These are phyloP conservation scores for Cadophora sp. DNA, from an alignment of 2,329 filamentous ascomycete species.

Conservation along the genomic window DNA sequence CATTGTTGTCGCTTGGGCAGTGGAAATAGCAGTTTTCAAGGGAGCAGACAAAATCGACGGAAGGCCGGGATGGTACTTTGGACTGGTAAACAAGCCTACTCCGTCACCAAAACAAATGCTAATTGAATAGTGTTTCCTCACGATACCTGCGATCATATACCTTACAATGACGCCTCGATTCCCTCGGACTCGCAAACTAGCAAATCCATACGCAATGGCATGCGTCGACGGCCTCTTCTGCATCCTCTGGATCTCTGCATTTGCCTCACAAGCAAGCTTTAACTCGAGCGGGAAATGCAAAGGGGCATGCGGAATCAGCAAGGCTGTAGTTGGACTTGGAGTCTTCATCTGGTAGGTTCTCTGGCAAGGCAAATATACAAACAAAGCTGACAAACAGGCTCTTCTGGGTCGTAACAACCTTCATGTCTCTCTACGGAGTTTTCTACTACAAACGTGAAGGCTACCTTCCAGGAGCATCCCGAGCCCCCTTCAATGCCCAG, in stretches of 20 bases:
- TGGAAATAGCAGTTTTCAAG: constrained; percentile 66
- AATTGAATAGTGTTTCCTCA: constrained; percentile 64
- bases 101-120: constrained; percentile 4
- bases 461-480: constrained; percentile 58
- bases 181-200: constrained; percentile 64
- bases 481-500: constrained; percentile 44
- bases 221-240: constrained; percentile 62
- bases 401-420: constrained; percentile 59
- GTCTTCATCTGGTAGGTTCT: constrained; percentile 65
- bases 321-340: constrained; percentile 66
- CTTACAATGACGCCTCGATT: constrained; percentile 70
- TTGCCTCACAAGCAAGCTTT: constrained; percentile 69
- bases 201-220: constrained; percentile 67
- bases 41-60: constrained; percentile 58
- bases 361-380: constrained; percentile 11
- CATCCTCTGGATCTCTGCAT: constrained; percentile 71
- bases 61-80: constrained; percentile 69
- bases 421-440: constrained; percentile 65
- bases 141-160: constrained; percentile 69
- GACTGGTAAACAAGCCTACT: constrained; percentile 57
- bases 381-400: constrained; percentile 50
- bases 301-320: constrained; percentile 64
- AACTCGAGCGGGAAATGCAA: constrained; percentile 63
- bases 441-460: constrained; percentile 68
- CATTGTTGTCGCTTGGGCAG: constrained; percentile 61